Evolutionary conservation across 306 rosid genomes (phyloP).

Genomic region (Glycine tomentella): DNA sequence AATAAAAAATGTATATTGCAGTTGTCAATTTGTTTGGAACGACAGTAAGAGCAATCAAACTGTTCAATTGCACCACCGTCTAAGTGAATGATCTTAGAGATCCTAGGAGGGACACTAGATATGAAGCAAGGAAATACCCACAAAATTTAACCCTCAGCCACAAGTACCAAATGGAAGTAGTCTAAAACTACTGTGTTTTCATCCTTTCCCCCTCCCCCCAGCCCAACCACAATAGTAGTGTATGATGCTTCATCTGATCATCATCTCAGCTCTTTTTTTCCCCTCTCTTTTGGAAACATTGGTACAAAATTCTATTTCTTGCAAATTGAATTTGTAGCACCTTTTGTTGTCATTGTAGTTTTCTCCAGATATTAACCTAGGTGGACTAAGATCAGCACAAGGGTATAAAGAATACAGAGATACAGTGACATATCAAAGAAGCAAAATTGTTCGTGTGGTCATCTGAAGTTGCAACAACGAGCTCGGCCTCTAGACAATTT

Average conservation of each 20-base stretch:
- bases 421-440: conserved; percentile 17
- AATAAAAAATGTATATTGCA: conserved; percentile 9
- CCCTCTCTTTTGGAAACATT: neutral
- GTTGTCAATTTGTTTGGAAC: neutral
- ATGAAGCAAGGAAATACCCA: neutral
- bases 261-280: neutral
- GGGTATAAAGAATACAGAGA: conserved; percentile 24
- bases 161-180: neutral
- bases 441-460: neutral
- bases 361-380: conserved; percentile 29
- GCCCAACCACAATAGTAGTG: conserved; percentile 7
- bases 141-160: conserved; percentile 19
- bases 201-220: neutral
- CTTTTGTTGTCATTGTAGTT: neutral
- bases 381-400: conserved; percentile 24
- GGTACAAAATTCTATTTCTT: conserved; percentile 27
- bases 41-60: neutral
- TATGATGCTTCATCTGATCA: conserved; percentile 32
- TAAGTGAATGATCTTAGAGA: conserved; percentile 1
- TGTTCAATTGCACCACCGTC: neutral
- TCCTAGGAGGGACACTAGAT: neutral
- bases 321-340: conserved; percentile 18
- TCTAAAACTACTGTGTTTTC: conserved; percentile 2
- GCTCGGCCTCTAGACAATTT: conserved; percentile 82
- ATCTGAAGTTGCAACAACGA: conserved; percentile 94